Evolutionary conservation across 176 grass and related monocot genomes (phyloP), one percentile per base, ranked within the genome.

Genomic region (Panicum miliaceum): DNA sequence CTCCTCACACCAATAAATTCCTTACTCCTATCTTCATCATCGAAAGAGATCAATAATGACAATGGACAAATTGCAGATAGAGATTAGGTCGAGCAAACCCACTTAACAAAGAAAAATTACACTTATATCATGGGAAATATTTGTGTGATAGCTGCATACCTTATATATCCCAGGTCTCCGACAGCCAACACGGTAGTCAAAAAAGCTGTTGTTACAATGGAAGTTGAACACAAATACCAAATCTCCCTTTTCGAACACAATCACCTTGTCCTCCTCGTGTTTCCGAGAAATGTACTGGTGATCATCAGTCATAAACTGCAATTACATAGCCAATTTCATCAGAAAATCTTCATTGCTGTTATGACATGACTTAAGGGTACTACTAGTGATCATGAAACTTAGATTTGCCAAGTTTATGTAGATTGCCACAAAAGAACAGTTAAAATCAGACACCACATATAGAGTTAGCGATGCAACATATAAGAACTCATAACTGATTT

Each of bases 171-270:
- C 96, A 82, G 87, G 82, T 40, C 93, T 94, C 72, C 79, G 73
- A 76, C 92, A 98, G 23, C 92, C 92, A 73, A 98, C 45, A 73
- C 82, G 86, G 76, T 98, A 98, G 87, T 93, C 87, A 87, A 86
- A 88, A 86, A 87, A 98, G 67, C 92, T 98, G 73, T 90, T 95
- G 59, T 68, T 88, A 57, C 96, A 98, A 66, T 98, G 96, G 84
- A 98, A 98, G 83, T 98, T 98, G 89, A 98, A 95, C 58, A 98
- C 87, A 86, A 98, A 98, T 69, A 98, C 87, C 81, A 95, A 86
- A 60, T 98, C 82, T 32, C 89, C 96, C 27, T 90, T 86, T 86
- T 98, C 96, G 59, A 98, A 95, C 47, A 98, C 47, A 76, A 98
- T 90, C 62, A 95, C 61, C 84, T 86, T 98, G 82, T 98, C 92